Conservation (phyloP, 768 basidiomycete genomes). For the Lactifluus hygrophoroides region DNA sequence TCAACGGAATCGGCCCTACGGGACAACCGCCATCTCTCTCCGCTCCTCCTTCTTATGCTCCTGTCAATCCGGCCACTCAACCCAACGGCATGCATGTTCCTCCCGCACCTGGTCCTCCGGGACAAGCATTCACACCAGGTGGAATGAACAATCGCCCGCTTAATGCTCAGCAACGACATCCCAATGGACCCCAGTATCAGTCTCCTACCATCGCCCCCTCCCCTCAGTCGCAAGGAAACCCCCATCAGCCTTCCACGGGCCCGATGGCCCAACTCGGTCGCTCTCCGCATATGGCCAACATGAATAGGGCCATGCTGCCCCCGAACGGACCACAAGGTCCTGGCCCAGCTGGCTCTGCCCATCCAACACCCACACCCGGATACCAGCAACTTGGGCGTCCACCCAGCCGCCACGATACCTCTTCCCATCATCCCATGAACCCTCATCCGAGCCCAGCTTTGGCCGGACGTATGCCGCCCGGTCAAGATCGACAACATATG, state of each 20-base stretch:
- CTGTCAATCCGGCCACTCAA: conserved; percentile 22
- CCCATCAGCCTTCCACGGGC: conserved; percentile 27
- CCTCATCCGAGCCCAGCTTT: conserved; percentile 53
- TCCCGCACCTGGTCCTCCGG: conserved; percentile 9
- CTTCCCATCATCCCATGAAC: conserved; percentile 30
- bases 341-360: conserved; percentile 29
- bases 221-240: conserved; percentile 38
- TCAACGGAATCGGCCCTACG: conserved; percentile 27
- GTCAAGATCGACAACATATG: conserved; percentile 18
- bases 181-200: conserved; percentile 43
- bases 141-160: conserved; percentile 28
- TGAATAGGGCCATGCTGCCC: conserved; percentile 42
- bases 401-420: conserved; percentile 48
- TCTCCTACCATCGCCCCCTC: conserved; percentile 61
- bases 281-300: conserved; percentile 39
- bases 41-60: conserved; percentile 14
- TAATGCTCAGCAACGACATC: conserved; percentile 34
- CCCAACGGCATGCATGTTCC: conserved; percentile 23
- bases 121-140: conserved; percentile 9
- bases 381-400: conserved; percentile 44
- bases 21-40: conserved; percentile 19
- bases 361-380: conserved; percentile 33
- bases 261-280: conserved; percentile 45
- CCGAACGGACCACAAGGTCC: conserved; percentile 37
- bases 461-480: conserved; percentile 38